Percentiles rank a stretch among this genome's conserved stretches.
phyloP scores from a whole-genome alignment of 2,329 filamentous ascomycete species.

The Xylaria sp. region DNA sequence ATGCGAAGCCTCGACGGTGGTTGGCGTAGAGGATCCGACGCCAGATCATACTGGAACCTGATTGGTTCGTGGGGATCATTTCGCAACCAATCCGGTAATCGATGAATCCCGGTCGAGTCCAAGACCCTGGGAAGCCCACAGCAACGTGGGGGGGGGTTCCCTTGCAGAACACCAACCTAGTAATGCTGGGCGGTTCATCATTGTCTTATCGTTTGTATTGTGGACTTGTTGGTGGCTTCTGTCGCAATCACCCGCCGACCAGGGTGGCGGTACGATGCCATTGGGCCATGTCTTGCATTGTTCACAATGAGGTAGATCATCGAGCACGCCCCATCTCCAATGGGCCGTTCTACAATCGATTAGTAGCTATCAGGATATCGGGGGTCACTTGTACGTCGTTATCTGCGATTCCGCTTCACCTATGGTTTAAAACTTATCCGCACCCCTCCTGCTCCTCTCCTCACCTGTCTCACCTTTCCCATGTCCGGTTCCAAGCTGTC shows the following conservation, averaged over 20 bases:
- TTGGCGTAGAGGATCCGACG: not conserved
- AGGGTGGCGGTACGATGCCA: conserved; percentile 7
- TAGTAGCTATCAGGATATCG: conserved; percentile 2
- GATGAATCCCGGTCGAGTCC: not conserved
- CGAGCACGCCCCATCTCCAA: conserved; percentile 8
- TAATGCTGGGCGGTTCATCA: not conserved
- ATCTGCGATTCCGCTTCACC: not conserved
- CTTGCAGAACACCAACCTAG: not conserved
- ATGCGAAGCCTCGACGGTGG: conserved; percentile 3
- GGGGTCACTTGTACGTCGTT: not conserved
- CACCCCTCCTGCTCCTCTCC: not conserved
- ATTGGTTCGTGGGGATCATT: conserved; percentile 17
- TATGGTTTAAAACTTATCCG: conserved; percentile 8
- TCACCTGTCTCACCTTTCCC: conserved; percentile 13
- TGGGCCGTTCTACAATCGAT: conserved; percentile 10
- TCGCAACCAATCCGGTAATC: conserved; percentile 26
- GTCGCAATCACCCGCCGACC: conserved; percentile 9
- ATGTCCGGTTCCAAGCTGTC: conserved; percentile 3
- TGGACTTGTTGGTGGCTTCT: conserved; percentile 11
- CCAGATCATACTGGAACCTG: conserved; percentile 1
- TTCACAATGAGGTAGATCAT: conserved; percentile 18
- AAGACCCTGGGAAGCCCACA: conserved; percentile 1
- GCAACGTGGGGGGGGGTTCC: conserved; percentile 2
- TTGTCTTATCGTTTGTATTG: conserved; percentile 10
- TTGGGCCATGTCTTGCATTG: conserved; percentile 12